These are phyloP conservation scores for Penicillium manginii DNA, from an alignment of 495 filamentous ascomycete genomes.

Conservation along the genomic window DNA sequence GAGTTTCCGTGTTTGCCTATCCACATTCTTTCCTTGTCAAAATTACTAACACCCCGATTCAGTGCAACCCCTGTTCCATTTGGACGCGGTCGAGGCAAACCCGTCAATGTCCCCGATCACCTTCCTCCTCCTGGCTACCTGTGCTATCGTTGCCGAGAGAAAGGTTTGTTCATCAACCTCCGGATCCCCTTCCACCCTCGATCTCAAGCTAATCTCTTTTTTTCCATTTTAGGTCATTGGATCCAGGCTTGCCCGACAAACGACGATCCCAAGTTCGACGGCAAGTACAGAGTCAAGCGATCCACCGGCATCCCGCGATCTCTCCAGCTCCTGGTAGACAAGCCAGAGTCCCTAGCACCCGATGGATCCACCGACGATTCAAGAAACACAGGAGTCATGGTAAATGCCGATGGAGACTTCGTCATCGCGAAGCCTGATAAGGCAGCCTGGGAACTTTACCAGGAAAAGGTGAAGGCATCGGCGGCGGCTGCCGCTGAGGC, in stretches of 20 bases:
- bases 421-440: conserved; percentile 94
- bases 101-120: conserved; percentile 81
- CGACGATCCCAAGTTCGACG: conserved; percentile 93
- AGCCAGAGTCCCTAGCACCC: conserved; percentile 72
- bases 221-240: conserved; percentile 71
- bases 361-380: conserved; percentile 75
- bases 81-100: conserved; percentile 59
- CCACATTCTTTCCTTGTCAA: neutral
- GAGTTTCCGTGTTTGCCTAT: conserved; percentile 44
- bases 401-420: conserved; percentile 95
- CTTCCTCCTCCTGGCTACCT: conserved; percentile 91
- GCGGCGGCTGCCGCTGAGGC: conserved; percentile 75
- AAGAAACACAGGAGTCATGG: conserved; percentile 89
- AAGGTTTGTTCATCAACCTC: conserved; percentile 54
- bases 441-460: conserved; percentile 93
- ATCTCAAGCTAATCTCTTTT: conserved; percentile 1
- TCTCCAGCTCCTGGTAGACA: conserved; percentile 91
- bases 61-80: conserved; percentile 69
- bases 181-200: conserved; percentile 1
- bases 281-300: conserved; percentile 85
- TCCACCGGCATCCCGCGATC: conserved; percentile 95
- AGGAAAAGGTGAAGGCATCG: conserved; percentile 85
- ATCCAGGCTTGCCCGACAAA: conserved; percentile 97
- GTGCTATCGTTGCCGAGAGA: conserved; percentile 97
- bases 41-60: conserved; percentile 40